Evolutionary conservation across 495 filamentous ascomycete genomes (phyloP).

Genomic region (Aspergillus egyptiacus): DNA sequence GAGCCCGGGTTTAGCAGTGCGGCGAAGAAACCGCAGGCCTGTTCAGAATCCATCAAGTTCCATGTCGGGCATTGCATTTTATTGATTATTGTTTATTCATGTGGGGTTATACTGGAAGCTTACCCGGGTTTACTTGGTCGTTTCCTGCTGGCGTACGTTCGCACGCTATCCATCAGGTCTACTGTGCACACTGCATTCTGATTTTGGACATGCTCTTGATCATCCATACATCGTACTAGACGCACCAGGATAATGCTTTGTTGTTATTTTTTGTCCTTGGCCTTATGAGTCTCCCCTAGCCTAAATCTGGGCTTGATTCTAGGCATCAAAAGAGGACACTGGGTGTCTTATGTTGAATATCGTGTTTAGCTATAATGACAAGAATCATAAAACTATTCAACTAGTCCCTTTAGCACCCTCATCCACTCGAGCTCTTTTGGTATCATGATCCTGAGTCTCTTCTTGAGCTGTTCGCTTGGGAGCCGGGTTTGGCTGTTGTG

Average conservation of each 20-base stretch:
- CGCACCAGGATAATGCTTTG: background rate
- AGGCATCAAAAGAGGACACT: background rate
- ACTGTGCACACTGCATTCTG: background rate
- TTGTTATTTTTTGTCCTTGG: background rate
- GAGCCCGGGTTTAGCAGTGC: constrained; percentile 62
- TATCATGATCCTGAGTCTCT: constrained; percentile 15
- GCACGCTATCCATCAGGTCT: background rate
- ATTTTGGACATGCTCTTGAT: background rate
- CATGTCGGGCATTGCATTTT: constrained; percentile 22
- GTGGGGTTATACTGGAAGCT: background rate
- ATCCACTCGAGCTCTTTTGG: constrained; percentile 30
- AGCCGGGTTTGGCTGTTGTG: constrained; percentile 9
- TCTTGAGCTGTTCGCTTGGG: constrained; percentile 31
- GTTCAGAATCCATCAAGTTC: constrained; percentile 20
- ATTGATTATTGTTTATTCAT: background rate
- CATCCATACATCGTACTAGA: background rate
- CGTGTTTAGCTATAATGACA: constrained; percentile 4
- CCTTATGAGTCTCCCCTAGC: background rate
- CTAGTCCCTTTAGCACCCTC: background rate
- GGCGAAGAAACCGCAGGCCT: constrained; percentile 54
- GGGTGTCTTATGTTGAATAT: background rate
- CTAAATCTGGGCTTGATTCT: background rate
- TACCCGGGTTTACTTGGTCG: background rate
- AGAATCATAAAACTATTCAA: background rate
- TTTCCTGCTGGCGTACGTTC: background rate